These are phyloP conservation scores for Lachancea nothofagi DNA, from an alignment of 805 yeast genomes.

Conservation along the genomic window DNA sequence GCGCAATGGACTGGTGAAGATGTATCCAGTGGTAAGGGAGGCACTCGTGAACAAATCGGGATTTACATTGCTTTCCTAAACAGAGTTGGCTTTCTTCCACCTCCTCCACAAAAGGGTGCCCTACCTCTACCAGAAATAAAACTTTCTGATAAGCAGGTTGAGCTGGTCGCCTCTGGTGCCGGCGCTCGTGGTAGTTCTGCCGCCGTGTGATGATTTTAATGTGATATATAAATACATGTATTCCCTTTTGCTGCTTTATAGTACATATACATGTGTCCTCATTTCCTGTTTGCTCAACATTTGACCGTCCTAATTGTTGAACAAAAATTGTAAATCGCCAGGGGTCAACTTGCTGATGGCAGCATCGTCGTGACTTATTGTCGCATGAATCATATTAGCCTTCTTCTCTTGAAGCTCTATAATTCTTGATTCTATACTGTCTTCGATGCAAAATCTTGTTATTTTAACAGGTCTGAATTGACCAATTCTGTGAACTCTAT, in stretches of 20 bases:
- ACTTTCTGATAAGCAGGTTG: conserved; percentile 52
- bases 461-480: conserved; percentile 92
- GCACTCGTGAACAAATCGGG: conserved; percentile 61
- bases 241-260: background rate
- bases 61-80: conserved; percentile 74
- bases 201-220: conserved; percentile 12
- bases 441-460: conserved; percentile 90
- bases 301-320: conserved; percentile 57
- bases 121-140: conserved; percentile 49
- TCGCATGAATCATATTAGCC: conserved; percentile 97
- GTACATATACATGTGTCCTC: background rate
- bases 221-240: background rate
- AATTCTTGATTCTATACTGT: conserved; percentile 92
- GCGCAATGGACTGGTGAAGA: conserved; percentile 60
- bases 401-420: conserved; percentile 95
- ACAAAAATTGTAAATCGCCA: conserved; percentile 90
- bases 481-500: conserved; percentile 95
- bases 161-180: conserved; percentile 57
- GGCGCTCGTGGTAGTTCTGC: conserved; percentile 73
- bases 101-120: conserved; percentile 44
- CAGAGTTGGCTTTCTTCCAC: conserved; percentile 72
- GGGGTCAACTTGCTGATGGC: conserved; percentile 88
- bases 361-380: conserved; percentile 85
- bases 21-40: conserved; percentile 65
- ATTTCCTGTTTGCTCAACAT: too few relatives aligned